Evolutionary conservation across 441 rosid species (phyloP).

Genomic region (Dalechampia spathulata): DNA sequence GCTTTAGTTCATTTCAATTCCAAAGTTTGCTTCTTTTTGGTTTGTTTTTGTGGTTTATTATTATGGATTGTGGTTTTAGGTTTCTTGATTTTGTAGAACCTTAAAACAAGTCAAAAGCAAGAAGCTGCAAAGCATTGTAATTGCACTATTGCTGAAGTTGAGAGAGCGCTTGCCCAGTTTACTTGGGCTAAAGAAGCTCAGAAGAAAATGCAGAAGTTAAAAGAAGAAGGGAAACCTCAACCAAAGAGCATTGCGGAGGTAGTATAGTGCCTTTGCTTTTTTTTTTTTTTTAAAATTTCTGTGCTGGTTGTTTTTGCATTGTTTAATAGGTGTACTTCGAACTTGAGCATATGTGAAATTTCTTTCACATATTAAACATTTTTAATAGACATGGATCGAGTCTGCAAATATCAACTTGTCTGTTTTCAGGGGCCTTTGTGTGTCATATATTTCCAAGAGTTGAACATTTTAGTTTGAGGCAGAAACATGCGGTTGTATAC

Average conservation of each 20-base stretch:
- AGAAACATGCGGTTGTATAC: no score
- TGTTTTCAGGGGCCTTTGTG: no score
- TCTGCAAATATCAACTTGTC: no score
- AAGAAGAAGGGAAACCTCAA: conserved; percentile 76
- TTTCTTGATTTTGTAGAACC: conserved; percentile 60
- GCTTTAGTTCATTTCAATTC: background rate
- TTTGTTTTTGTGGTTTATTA: conserved; percentile 5
- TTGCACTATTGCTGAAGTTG: conserved; percentile 79
- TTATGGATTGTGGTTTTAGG: conserved; percentile 40
- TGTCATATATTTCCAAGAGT: no score
- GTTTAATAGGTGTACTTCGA: no score
- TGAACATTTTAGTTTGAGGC: no score
- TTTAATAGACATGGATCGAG: no score
- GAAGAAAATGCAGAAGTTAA: conserved; percentile 51
- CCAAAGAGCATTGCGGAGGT: conserved; percentile 88
- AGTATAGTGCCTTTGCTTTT: background rate
- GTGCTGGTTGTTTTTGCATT: no score
- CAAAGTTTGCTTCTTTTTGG: background rate
- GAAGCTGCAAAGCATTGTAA: conserved; percentile 75
- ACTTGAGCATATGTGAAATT: no score
- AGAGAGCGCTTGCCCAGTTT: conserved; percentile 69
- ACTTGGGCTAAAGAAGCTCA: conserved; percentile 87
- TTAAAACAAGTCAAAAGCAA: conserved; percentile 68
- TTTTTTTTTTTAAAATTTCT: no score
- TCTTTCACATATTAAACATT: no score